Percentiles rank a stretch among this genome's conserved stretches.
These are phyloP conservation scores for Botrytis pseudocinerea DNA, from an alignment of 2,329 filamentous ascomycete genomes.

Conservation along the genomic window DNA sequence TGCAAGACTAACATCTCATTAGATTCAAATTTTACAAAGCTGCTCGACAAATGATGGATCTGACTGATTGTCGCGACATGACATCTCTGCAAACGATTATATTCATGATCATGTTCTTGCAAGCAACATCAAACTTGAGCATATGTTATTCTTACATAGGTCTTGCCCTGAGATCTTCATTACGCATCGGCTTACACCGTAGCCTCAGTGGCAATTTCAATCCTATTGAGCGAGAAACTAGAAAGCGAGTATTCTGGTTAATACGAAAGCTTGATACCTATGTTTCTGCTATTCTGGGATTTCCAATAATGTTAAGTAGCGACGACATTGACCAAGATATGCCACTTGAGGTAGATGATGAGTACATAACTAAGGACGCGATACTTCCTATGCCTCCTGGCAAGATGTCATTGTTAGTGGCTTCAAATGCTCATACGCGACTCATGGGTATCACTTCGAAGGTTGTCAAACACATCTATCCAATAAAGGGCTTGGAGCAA, in stretches of 20 bases:
- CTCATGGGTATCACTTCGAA: conserved; percentile 65
- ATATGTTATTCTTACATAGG: conserved; percentile 80
- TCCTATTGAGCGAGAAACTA: conserved; percentile 62
- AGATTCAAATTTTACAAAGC: conserved; percentile 75
- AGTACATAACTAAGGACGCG: conserved; percentile 61
- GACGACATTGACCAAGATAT: conserved; percentile 69
- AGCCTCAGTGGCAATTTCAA: conserved; percentile 63
- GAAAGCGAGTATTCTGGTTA: conserved; percentile 66
- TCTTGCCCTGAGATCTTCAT: conserved; percentile 72
- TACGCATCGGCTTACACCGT: conserved; percentile 77
- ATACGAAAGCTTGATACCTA: conserved; percentile 71
- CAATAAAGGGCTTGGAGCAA: conserved; percentile 57
- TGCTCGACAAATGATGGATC: conserved; percentile 64
- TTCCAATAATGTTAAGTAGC: conserved; percentile 61
- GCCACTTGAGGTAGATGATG: conserved; percentile 65
- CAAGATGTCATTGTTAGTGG: conserved; percentile 58
- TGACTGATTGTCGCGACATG: conserved; percentile 71
- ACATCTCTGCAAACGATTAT: conserved; percentile 72
- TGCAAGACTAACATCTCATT: conserved; percentile 25
- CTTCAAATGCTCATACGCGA: conserved; percentile 65
- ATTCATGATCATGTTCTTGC: conserved; percentile 79
- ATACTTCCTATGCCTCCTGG: conserved; percentile 57
- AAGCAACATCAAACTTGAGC: conserved; percentile 75
- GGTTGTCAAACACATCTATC: conserved; percentile 66
- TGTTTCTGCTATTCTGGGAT: conserved; percentile 65